Evolutionary conservation across 768 basidiomycete genomes (phyloP), one percentile per base, ranked within the genome.

Genomic region (Boletus tylopilopsis): DNA sequence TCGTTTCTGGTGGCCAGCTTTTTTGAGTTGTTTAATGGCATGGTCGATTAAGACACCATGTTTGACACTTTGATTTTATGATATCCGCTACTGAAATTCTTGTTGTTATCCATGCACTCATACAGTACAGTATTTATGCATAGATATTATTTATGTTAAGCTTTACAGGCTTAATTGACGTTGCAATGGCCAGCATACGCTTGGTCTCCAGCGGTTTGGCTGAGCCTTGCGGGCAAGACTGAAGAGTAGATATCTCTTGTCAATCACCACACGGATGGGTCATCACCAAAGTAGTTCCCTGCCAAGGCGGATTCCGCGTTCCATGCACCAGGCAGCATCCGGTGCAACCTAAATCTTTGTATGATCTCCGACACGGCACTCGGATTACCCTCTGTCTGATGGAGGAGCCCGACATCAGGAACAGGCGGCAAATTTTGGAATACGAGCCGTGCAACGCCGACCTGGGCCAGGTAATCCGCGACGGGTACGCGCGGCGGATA

Each of bases 261-360:
- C n/a, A n/a, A 33, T 54, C 24, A 54, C 55, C 53, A 62, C 19
- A 48, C 45, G 21, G 68, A 71, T 0, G 87, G 86, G 64, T 82
- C 69, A 54, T 90, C 87, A 10, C 67, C 63, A 57, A 87, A 89
- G 64, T 81, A 85, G 57, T 85, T 86, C 15, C 84, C 85, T 27
- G 64, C 68, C 34, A 87, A 68, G 1, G 78, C 72, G 39, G 65
- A 64, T n/a, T 66, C 59, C 49, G 71, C 61, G 54, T 79, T 68
- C 75, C 75, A 79, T 24, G 74, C 66, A 23, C 65, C 60, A 19
- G 59, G 60, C 9, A 62, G 58, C 45, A 73, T 59, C 38, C 73
- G 68, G 21, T 78, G 75, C 19, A 90, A 60, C 18, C 71, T 66
- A 63, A 77, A 82, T 44, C 70, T 69, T 45, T 75, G 72, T 56